Conservation (phyloP, 2,329 filamentous ascomycete species). For the Coleophoma crateriformis region DNA sequence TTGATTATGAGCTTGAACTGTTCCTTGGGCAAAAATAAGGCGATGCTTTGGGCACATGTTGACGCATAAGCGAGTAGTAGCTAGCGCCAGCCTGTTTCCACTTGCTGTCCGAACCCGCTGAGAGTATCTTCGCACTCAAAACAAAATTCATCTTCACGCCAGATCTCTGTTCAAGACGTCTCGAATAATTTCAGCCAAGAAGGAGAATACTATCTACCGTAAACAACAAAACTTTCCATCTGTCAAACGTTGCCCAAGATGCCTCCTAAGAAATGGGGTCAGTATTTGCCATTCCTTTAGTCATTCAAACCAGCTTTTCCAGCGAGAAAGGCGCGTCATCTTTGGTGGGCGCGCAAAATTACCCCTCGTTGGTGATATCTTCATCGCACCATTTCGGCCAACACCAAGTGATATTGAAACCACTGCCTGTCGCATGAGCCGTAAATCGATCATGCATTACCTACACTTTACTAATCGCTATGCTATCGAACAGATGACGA, state of each 20-base stretch:
- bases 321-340: no score
- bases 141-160: no score
- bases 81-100: no score
- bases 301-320: constrained; percentile 4
- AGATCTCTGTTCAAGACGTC: no score
- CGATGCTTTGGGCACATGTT: no score
- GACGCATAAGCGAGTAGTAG: no score
- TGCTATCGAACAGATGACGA: constrained; percentile 24
- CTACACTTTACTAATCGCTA: constrained; percentile 22
- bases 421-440: constrained; percentile 5
- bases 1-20: no score
- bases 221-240: background rate
- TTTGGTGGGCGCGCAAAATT: background rate
- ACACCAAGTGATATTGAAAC: constrained; percentile 2
- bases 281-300: constrained; percentile 17
- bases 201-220: no score
- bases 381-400: background rate
- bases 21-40: no score
- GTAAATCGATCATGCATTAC: constrained; percentile 17
- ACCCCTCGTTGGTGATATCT: constrained; percentile 1
- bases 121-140: no score
- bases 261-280: constrained; percentile 27
- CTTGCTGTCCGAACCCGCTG: no score
- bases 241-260: constrained; percentile 13
- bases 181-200: no score